Evolutionary conservation across 352 stramenopile genomes (phyloP).

Genomic region (Phytophthora sojae): DNA sequence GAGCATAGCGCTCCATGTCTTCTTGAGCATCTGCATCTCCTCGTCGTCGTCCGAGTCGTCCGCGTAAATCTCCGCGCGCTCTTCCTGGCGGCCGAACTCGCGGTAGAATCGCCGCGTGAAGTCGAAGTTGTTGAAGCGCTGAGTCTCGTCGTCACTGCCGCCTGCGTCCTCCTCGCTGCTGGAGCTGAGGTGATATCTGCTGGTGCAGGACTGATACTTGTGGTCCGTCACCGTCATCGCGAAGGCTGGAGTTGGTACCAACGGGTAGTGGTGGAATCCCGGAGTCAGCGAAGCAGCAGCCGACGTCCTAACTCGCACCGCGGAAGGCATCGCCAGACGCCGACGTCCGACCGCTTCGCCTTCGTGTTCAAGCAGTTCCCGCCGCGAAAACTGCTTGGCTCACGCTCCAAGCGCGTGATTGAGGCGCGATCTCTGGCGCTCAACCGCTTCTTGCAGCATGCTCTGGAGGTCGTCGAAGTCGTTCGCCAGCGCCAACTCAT

Average conservation of each 20-base stretch:
- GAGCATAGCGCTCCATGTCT: constrained; percentile 60
- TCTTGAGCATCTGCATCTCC: constrained; percentile 61
- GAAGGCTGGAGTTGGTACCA: constrained; percentile 37
- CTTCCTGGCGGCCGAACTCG: constrained; percentile 37
- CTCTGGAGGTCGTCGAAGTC: too few relatives aligned
- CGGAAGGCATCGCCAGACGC: too few relatives aligned
- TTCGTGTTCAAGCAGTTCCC: too few relatives aligned
- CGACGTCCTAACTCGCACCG: too few relatives aligned
- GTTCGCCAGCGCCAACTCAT: too few relatives aligned
- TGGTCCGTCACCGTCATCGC: constrained; percentile 31
- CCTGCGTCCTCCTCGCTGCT: constrained; percentile 29
- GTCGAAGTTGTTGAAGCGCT: constrained; percentile 42
- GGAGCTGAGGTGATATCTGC: constrained; percentile 18
- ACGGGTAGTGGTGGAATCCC: constrained; percentile 35
- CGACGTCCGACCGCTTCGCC: too few relatives aligned
- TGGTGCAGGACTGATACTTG: constrained; percentile 20
- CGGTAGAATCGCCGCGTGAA: constrained; percentile 49
- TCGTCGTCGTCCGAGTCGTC: constrained; percentile 61
- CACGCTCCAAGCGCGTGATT: too few relatives aligned
- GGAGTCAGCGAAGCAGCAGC: constrained; percentile 37
- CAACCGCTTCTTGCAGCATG: too few relatives aligned
- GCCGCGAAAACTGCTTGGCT: too few relatives aligned
- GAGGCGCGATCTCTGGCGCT: too few relatives aligned
- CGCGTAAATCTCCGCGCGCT: constrained; percentile 21
- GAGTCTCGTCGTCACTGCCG: constrained; percentile 24